phyloP scores from a whole-genome alignment of 2,329 filamentous ascomycete species.

The Ophiosphaerella herpotricha region DNA sequence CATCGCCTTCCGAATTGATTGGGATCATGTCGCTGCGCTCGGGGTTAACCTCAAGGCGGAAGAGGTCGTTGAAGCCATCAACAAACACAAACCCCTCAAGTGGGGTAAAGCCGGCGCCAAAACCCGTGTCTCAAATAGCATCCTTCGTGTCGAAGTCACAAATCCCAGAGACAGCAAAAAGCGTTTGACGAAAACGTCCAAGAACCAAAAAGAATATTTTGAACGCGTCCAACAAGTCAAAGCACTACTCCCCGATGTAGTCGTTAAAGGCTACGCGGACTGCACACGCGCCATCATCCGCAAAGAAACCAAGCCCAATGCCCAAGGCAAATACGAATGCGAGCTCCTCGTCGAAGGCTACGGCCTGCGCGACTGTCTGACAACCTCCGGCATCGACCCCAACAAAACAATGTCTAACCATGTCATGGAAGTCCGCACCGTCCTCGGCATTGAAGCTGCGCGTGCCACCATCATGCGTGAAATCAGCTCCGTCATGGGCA shows the following conservation, averaged over 20 bases:
- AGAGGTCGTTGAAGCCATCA: slow-evolving; percentile 78
- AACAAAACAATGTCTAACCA: slow-evolving; percentile 77
- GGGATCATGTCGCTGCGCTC: slow-evolving; percentile 75
- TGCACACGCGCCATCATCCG: slow-evolving; percentile 88
- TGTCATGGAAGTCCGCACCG: slow-evolving; percentile 84
- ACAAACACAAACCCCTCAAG: slow-evolving; percentile 82
- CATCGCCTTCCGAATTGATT: slow-evolving; percentile 81
- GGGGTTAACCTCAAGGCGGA: slow-evolving; percentile 76
- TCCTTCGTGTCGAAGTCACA: slow-evolving; percentile 74
- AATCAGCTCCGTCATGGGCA: slow-evolving; percentile 85
- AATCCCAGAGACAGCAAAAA: slow-evolving; percentile 47
- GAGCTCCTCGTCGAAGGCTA: slow-evolving; percentile 86
- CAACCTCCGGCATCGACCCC: slow-evolving; percentile 86
- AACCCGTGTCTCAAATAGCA: slow-evolving; percentile 38
- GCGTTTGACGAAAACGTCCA: slow-evolving; percentile 31
- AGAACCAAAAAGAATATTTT: slow-evolving; percentile 65
- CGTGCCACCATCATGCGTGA: slow-evolving; percentile 86
- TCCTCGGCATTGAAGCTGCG: slow-evolving; percentile 94
- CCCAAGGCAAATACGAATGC: slow-evolving; percentile 63
- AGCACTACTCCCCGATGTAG: slow-evolving; percentile 77
- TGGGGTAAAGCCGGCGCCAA: slow-evolving; percentile 68
- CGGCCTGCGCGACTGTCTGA: slow-evolving; percentile 87
- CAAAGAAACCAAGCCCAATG: slow-evolving; percentile 70
- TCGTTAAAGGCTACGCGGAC: slow-evolving; percentile 87
- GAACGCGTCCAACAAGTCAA: slow-evolving; percentile 84